Evolutionary conservation across 805 yeast species (phyloP), one percentile per base, ranked within the genome.

Genomic region (Wickerhamiella brachini): DNA sequence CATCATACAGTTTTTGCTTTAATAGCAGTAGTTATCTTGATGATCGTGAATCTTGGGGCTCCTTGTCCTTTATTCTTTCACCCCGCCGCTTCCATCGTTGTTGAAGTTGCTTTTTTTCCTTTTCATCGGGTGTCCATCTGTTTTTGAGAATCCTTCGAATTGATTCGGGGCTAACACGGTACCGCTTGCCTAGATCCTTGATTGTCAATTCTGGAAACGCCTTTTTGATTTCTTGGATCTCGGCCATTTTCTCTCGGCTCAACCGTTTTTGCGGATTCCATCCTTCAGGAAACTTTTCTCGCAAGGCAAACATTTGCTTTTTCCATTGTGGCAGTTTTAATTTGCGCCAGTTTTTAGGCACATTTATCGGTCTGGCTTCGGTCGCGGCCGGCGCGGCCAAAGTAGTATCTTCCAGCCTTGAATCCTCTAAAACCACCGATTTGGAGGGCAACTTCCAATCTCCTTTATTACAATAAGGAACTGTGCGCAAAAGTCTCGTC

Each of bases 141-240:
- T 90, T 80, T 62, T 78, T 80, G 56, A 89, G 63, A 18, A 89
- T 86, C 55, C 95, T 75, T 53, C 95, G 71, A 2, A 88, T 76
- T 0, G 89, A 85, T 57, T 88, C 94, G 0, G 94, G 90, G 0
- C 93, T 83, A 5, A 86, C 73, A 47, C 75, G 70, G 65, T 83
- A 88, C 60, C 74, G 75, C 31, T 74, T 69, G 0, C 87, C 82
- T 5, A 89, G 63, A 44, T 78, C 81, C 2, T 69, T 68, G 2
- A 81, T 73, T 3, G 75, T 76, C 49, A 84, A 56, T n/a, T 75
- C 71, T 0, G 96, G 95, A 54, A 71, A 65, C 50, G 59, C 51
- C 13, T 65, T 65, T 57, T 79, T 83, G 46, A 87, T 58, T 4
- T 70, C 62, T 50, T 84, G 68, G 3, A 89, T 72, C 51, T 78